Evolutionary conservation across 768 basidiomycete species (phyloP), one percentile per base, ranked within the genome.

Genomic region (Hemileccinum rubropunctum): DNA sequence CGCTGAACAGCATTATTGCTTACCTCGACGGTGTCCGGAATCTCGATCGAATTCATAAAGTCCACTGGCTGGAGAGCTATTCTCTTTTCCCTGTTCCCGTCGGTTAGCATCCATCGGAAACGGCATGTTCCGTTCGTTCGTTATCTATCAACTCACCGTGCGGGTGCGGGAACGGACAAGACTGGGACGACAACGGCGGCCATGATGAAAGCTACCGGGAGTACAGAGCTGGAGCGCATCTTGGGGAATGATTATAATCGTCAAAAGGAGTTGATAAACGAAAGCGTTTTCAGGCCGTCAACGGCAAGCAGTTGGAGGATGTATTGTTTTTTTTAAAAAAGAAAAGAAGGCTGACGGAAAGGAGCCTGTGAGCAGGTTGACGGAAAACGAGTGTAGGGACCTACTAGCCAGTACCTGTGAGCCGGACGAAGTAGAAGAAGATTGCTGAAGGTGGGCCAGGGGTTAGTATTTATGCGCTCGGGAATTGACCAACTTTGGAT

Each of bases 341-440:
- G 3, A 38, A 8, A 3, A 36, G 18, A 38, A 38, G 37, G 38
- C 37, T 47, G 46, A 32, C 8, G 7, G 5, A n/a, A 12, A 23
- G 12, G 3, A 10, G 30, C 8, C 18, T n/a, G 14, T 32, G 20
- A 47, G 38, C 8, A 21, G 7, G 21, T 20, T 17, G 6, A 23
- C 1, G 9, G 3, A 3, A 15, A 21, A 32, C 23, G 15, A 15
- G 15, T 1, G 8, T 30, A 15, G 21, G 6, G n/a, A 45, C 27
- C 30, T 20, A 38, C 46, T 21, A 47, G 17, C 38, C 30, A 40
- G 46, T 40, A 40, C 46, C 46, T 47, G 38, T 32, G 30, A 39
- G 30, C 28, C 18, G 28, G 15, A 38, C 11, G 36, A 38, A 39
- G 15, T 9, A 12, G 46, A 32, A 23, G 30, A 23, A 33, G 15